A percentile compares a stretch with the other conserved stretches of the same genome.
phyloP scores from a whole-genome alignment of 2,329 filamentous ascomycete species.

The Dactylellina parvicollis region DNA sequence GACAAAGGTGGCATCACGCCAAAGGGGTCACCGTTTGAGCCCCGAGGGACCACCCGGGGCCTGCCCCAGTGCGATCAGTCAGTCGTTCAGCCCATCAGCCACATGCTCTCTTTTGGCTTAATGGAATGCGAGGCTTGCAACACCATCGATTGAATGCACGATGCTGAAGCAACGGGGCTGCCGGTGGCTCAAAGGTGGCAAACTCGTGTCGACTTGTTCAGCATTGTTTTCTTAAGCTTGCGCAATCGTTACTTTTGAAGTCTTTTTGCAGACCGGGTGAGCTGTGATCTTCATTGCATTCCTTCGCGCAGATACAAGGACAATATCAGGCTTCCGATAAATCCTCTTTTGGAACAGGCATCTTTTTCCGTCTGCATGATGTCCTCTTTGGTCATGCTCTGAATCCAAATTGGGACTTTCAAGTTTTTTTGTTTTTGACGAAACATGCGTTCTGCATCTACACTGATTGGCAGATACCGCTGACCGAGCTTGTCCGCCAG shows the following conservation, averaged over 20 bases:
- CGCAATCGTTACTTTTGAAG: too few relatives aligned
- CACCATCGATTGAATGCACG: not conserved
- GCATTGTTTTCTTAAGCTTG: too few relatives aligned
- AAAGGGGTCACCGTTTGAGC: slow-evolving; percentile 6
- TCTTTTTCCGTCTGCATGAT: slow-evolving; percentile 5
- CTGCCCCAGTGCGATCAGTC: not conserved
- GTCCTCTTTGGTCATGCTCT: slow-evolving; percentile 17
- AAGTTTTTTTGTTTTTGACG: slow-evolving; percentile 15
- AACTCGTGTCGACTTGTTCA: too few relatives aligned
- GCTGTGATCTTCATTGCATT: slow-evolving; percentile 35
- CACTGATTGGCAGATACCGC: slow-evolving; percentile 30
- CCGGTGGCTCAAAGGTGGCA: slow-evolving; percentile 23
- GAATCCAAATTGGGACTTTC: slow-evolving; percentile 19
- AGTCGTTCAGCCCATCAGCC: slow-evolving; percentile 31
- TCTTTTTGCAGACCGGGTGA: slow-evolving; percentile 1
- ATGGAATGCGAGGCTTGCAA: not conserved
- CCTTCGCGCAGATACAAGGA: not conserved
- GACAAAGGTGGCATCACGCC: slow-evolving; percentile 17
- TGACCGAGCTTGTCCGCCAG: slow-evolving; percentile 37
- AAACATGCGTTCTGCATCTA: slow-evolving; percentile 24
- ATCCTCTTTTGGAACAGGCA: slow-evolving; percentile 39
- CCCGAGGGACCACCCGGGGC: slow-evolving; percentile 12
- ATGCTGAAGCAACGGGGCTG: slow-evolving; percentile 28
- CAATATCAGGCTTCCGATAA: slow-evolving; percentile 8
- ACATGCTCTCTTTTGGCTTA: slow-evolving; percentile 20